These are phyloP conservation scores for Jatropha multifida DNA, from an alignment of 441 rosid species.

Conservation along the genomic window DNA sequence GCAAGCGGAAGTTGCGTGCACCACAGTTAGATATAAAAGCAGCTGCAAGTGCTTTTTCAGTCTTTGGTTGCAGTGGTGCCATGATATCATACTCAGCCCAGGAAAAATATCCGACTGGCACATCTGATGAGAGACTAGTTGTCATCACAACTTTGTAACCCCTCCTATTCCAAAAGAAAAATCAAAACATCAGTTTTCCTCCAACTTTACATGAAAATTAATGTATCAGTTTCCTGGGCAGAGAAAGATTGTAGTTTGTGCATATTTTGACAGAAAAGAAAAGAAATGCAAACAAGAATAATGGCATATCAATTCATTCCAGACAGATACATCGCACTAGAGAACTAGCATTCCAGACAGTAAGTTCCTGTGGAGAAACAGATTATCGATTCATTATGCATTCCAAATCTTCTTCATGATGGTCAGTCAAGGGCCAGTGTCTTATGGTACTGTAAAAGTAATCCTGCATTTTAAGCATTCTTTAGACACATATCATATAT, in stretches of 20 bases:
- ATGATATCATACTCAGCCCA: slow-evolving; percentile 95
- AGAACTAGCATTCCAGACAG: background rate
- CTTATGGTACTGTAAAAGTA: no score
- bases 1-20: slow-evolving; percentile 76
- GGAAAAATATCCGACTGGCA: slow-evolving; percentile 93
- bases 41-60: slow-evolving; percentile 81
- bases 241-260: background rate
- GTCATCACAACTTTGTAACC: slow-evolving; percentile 84
- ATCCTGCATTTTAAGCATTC: no score
- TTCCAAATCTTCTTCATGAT: background rate
- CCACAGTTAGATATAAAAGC: slow-evolving; percentile 91
- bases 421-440: background rate
- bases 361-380: background rate
- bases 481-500: no score
- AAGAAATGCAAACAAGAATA: background rate
- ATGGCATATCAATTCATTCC: background rate
- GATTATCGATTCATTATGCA: background rate
- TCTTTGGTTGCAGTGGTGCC: slow-evolving; percentile 82
- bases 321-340: background rate
- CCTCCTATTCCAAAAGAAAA: slow-evolving; percentile 39
- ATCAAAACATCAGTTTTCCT: slow-evolving; percentile 14
- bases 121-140: slow-evolving; percentile 92
- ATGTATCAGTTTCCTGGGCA: background rate
- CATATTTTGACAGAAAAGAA: background rate
- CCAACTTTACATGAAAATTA: background rate